Evolutionary conservation across 163 green algal genomes (phyloP).

Genomic region (Scenedesmus sp.): DNA sequence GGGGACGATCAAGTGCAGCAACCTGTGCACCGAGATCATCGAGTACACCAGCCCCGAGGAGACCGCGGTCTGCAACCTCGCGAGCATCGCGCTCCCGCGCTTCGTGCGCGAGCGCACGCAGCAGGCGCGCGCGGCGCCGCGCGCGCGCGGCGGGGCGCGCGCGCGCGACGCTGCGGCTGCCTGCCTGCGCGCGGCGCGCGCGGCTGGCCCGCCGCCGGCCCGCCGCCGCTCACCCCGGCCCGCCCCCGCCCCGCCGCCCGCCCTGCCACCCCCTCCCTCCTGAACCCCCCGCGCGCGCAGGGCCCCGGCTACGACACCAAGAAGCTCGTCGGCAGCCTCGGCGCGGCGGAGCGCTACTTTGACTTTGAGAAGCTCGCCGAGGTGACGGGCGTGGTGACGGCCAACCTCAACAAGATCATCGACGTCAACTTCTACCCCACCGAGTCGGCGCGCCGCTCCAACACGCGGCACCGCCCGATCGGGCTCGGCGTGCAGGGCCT

Average conservation of each 20-base stretch:
- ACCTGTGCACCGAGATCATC: slow-evolving; percentile 99
- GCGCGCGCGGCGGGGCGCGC: too few species aligned
- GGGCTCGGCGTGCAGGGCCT: slow-evolving; percentile 97
- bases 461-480: slow-evolving; percentile 98
- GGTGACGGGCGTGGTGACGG: slow-evolving; percentile 73
- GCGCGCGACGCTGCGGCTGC: too few species aligned
- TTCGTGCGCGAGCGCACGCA: slow-evolving; percentile 48
- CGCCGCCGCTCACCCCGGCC: too few species aligned
- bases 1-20: slow-evolving; percentile 99
- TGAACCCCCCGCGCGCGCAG: too few species aligned
- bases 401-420: slow-evolving; percentile 99
- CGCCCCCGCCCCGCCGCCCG: too few species aligned
- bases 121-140: too few species aligned
- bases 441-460: slow-evolving; percentile 87
- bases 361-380: slow-evolving; percentile 96
- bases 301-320: slow-evolving; percentile 66
- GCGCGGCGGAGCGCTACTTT: slow-evolving; percentile 84
- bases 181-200: not conserved
- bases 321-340: slow-evolving; percentile 79
- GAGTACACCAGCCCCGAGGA: slow-evolving; percentile 96
- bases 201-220: too few species aligned
- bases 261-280: slow-evolving; percentile 22
- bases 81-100: slow-evolving; percentile 94
- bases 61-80: slow-evolving; percentile 99
- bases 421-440: slow-evolving; percentile 99